Evolutionary conservation across 192 early-diverging fungal species (phyloP), one percentile per base, ranked within the genome.

Genomic region (Coemansia sp.): DNA sequence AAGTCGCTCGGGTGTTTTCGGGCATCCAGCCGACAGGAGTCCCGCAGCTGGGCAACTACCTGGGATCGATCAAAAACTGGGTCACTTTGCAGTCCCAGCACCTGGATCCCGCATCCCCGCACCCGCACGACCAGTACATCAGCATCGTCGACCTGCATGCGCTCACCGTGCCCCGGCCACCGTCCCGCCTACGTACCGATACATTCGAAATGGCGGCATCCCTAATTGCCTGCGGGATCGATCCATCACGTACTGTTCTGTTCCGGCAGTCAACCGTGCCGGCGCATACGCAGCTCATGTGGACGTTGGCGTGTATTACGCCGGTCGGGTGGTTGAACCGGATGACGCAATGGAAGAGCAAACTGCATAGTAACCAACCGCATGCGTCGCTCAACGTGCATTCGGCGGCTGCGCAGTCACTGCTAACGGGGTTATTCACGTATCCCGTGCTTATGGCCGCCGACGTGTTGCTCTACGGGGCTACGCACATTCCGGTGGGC

Each of bases 281-380:
- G 4, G 84, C 79, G 54, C 95, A 98, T 70, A 53, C 93, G 5
- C 91, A 94, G 73, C 81, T 95, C 27, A 68, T 84, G 37, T 98
- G 95, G 95, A 82, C 93, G 9, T 69, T 98, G 43, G 90, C 86
- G 66, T 96, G 93, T 64, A 83, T 90, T 43, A 94, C 93, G 12
- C 92, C 93, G 11, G 85, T 96, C 2, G 88, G 89, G 2, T 94
- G 93, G 94, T 72, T 98, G 3, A 88, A 86, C 23, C 83, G 94
- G 5, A 98, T 98, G 95, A 95, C 95, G 10, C 95, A 98, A 64
- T 98, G 95, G 95, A 94, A 96, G 81, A 74, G 69, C 62, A 84
- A 84, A 45, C 59, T 81, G 4, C 72, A 60, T 22, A 24, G 49
- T 32, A n/a, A 23, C 38, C 49, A 50, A 24, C 51, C 56, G n/a